These are phyloP conservation scores for Xanthoparmelia taractica DNA, from an alignment of 495 filamentous ascomycete species.

Conservation along the genomic window DNA sequence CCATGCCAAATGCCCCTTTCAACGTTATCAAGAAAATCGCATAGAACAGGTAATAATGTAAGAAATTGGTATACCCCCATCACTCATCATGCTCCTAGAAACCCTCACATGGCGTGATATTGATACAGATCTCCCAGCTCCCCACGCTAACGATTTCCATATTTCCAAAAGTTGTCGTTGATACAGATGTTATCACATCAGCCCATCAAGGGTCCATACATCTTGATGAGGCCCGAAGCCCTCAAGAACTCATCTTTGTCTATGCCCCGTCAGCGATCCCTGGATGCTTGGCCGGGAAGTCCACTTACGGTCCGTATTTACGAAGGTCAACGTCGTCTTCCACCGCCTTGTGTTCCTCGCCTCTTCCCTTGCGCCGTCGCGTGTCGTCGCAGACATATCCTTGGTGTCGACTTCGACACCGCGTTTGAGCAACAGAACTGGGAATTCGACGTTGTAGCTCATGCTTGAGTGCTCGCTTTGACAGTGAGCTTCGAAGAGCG, in stretches of 20 bases:
- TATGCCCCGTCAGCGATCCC: not conserved
- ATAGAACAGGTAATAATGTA: not conserved
- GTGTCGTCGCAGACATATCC: constrained; percentile 24
- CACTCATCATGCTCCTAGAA: not conserved
- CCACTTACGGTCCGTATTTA: constrained; percentile 8
- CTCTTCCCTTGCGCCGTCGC: constrained; percentile 31
- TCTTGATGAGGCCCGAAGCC: not conserved
- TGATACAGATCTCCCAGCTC: not conserved
- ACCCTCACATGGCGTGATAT: not conserved
- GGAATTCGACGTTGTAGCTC: constrained; percentile 9
- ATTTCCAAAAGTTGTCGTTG: not conserved
- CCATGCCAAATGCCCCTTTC: not conserved
- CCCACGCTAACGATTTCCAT: not conserved
- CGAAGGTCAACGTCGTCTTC: constrained; percentile 4
- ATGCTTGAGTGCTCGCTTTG: not conserved
- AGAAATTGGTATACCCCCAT: not conserved
- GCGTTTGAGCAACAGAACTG: constrained; percentile 2
- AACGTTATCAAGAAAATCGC: not conserved
- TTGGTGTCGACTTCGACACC: constrained; percentile 19
- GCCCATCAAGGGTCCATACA: not conserved
- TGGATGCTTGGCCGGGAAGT: not conserved
- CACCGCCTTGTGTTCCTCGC: not conserved
- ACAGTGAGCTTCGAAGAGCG: not conserved
- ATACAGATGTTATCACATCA: not conserved
- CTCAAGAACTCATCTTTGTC: constrained; percentile 1